Conservation (phyloP, 2,329 filamentous ascomycete genomes). For the Colletotrichum australisinense region DNA sequence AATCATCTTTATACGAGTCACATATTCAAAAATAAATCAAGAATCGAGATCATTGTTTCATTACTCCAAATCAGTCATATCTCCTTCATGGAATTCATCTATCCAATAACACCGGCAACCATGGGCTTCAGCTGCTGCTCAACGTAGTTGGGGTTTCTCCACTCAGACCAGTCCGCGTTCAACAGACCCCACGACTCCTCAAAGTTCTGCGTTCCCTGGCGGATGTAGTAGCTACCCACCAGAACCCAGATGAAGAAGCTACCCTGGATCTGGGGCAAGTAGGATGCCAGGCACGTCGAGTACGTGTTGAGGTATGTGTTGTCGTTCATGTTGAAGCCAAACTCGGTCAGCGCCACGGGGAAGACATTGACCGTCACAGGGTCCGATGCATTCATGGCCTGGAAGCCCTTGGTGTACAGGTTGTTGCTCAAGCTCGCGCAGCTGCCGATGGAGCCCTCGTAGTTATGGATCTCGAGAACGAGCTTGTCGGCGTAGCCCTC, state of each 20-base stretch:
- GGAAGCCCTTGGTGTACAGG: slow-evolving; percentile 64
- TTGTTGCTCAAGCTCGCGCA: slow-evolving; percentile 59
- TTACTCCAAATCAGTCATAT: not conserved
- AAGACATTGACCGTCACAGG: slow-evolving; percentile 49
- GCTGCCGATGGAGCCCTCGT: slow-evolving; percentile 60
- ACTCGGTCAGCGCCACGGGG: slow-evolving; percentile 62
- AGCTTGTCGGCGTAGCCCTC: slow-evolving; percentile 63
- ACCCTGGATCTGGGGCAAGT: slow-evolving; percentile 58
- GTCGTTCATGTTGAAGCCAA: slow-evolving; percentile 62
- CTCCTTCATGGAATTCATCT: not conserved
- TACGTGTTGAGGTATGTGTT: slow-evolving; percentile 61
- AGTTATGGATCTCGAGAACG: slow-evolving; percentile 72
- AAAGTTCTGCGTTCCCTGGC: slow-evolving; percentile 62
- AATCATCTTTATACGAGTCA: not conserved
- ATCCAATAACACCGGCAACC: slow-evolving; percentile 46
- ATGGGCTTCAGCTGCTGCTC: slow-evolving; percentile 53
- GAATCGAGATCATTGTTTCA: not conserved
- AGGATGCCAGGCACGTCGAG: slow-evolving; percentile 61
- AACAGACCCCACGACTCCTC: slow-evolving; percentile 70
- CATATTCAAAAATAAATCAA: not conserved
- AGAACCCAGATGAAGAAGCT: slow-evolving; percentile 72
- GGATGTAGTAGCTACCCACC: slow-evolving; percentile 68
- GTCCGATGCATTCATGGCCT: slow-evolving; percentile 56
- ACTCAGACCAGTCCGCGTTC: slow-evolving; percentile 64
- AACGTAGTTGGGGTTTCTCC: slow-evolving; percentile 58